Base-by-base conservation (phyloP, 305 asterid species). In the Solanum chacoense region DNA sequence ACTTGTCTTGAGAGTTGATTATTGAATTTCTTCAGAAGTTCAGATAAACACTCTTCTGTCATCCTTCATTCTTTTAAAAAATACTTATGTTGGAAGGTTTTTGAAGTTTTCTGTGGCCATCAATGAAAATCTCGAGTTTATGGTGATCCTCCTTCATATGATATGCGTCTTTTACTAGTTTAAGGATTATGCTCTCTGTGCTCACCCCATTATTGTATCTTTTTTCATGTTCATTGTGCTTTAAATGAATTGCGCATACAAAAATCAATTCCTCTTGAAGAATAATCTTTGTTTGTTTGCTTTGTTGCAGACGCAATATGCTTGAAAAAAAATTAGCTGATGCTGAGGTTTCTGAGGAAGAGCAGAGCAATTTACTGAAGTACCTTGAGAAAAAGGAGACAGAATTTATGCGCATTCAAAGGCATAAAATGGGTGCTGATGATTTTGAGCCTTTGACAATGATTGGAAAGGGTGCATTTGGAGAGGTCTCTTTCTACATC, bases 381-480 rank as follows among this genome's bases (percentile, higher is more conserved):
- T 90, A 93, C 90, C 95, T 96, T 31, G 97, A 96, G 92, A 95
- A 93, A 86, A 96, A 96, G 91, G 98, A 96, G 92, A 96, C 98
- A 80, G 98, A 96, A 89, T 96, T 93, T 91, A 96, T 96, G 98
- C 98, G 98, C 87, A 91, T 92, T 88, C 98, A 96, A 91, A 96
- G 98, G 94, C 98, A 95, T 91, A 95, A 95, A 93, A 95, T 95
- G 98, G 97, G 97, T 16, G 93, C 98, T 87, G 98, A 95, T 91
- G 98, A 95, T 90, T 95, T 95, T 91, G 97, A 94, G 92, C 98
- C 96, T 13, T 85, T 96, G 85, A 96, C 98, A 50, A 94, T 96
- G 95, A 96, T 96, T 83, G 98, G 98, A 84, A 96, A 96, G 95
- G 98, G 98, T 89, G 98, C 98, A 84, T 96, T 96, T 92, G 98